Evolutionary conservation across 2,329 filamentous ascomycete species (phyloP).

Genomic region (Colletotrichum plurivorum): DNA sequence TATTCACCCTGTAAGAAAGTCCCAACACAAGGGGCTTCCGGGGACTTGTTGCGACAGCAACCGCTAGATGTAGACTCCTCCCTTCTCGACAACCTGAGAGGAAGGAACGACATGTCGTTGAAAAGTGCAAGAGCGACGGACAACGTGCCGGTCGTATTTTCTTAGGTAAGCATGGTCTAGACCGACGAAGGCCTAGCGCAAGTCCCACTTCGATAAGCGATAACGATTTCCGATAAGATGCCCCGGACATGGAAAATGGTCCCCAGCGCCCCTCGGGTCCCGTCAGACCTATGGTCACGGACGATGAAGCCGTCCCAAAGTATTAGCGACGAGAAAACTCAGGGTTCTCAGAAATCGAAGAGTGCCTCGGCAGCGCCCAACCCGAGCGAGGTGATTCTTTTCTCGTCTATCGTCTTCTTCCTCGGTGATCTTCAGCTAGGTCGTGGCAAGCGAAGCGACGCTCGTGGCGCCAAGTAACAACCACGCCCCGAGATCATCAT

Average conservation of each 20-base stretch:
- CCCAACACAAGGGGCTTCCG: neutral
- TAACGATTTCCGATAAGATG: conserved; percentile 20
- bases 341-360: conserved; percentile 7
- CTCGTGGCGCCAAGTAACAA: neutral
- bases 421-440: conserved; percentile 8
- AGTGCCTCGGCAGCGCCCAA: conserved; percentile 1
- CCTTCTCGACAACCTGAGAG: neutral
- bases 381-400: conserved; percentile 1
- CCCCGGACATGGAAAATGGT: neutral
- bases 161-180: conserved; percentile 20
- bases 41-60: conserved; percentile 2
- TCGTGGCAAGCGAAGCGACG: conserved; percentile 8
- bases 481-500: conserved; percentile 13
- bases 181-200: conserved; percentile 3
- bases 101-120: conserved; percentile 36
- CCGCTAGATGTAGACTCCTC: neutral
- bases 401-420: neutral
- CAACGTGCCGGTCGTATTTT: neutral
- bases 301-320: conserved; percentile 6
- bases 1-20: too few relatives aligned
- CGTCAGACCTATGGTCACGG: neutral
- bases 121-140: conserved; percentile 9
- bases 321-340: conserved; percentile 3
- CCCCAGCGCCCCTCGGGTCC: neutral
- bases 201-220: conserved; percentile 3